Percentiles rank a stretch among this genome's conserved stretches.
phyloP scores from a whole-genome alignment of 2,329 filamentous ascomycete species.

The Curvularia lunata region DNA sequence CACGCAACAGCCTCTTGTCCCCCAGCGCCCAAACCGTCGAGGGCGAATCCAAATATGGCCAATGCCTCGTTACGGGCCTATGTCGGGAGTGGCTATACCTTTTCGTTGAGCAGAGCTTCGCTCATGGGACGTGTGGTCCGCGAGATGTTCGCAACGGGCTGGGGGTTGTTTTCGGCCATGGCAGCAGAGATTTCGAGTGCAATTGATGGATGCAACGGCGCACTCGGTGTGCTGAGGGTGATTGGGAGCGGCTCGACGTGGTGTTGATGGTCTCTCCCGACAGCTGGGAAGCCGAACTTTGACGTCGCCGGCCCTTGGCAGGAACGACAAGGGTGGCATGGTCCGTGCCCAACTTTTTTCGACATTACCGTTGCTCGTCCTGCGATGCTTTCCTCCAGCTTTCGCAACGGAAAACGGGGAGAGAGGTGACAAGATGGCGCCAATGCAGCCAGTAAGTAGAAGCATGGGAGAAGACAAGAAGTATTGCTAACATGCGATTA shows the following conservation, averaged over 20 bases:
- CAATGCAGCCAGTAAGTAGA: constrained; percentile 23
- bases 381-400: constrained; percentile 2
- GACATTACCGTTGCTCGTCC: constrained; percentile 8
- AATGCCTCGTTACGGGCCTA: background rate
- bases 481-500: constrained; percentile 11
- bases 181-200: constrained; percentile 35
- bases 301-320: constrained; percentile 35
- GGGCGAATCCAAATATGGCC: background rate
- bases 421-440: constrained; percentile 33
- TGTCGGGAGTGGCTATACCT: constrained; percentile 65
- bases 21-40: background rate
- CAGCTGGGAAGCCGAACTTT: constrained; percentile 36
- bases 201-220: constrained; percentile 38
- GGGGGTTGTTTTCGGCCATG: constrained; percentile 65
- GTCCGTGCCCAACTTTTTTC: constrained; percentile 33
- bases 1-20: background rate
- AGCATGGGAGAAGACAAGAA: rapidly evolving
- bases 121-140: constrained; percentile 82
- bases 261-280: constrained; percentile 31
- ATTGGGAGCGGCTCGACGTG: constrained; percentile 22
- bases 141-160: constrained; percentile 67
- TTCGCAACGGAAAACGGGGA: constrained; percentile 11
- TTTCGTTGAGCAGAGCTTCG: constrained; percentile 98
- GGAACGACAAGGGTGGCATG: constrained; percentile 15
- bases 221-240: constrained; percentile 24